Percentiles rank a stretch among this genome's conserved stretches.
Conservation (phyloP, 495 filamentous ascomycete genomes). For the Chaetomium fimeti region DNA sequence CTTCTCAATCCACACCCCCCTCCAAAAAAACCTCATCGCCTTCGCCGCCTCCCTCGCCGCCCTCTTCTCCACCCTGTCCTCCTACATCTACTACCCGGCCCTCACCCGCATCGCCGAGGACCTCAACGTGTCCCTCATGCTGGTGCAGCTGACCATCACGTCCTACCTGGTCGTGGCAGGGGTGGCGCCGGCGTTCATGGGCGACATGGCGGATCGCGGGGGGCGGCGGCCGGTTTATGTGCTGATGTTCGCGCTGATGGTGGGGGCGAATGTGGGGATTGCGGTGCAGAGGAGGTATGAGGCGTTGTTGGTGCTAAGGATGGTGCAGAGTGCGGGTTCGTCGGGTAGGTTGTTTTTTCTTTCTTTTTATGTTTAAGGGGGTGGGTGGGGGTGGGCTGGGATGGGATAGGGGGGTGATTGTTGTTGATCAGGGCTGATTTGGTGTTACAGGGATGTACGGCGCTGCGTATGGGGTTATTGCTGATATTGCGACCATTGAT, state of each 20-base stretch:
- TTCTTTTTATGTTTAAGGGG: conserved; percentile 19
- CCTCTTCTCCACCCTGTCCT: conserved; percentile 19
- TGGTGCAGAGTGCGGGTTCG: conserved; percentile 51
- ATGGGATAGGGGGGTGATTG: no score
- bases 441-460: conserved; percentile 23
- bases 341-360: conserved; percentile 32
- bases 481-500: conserved; percentile 46
- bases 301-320: conserved; percentile 50
- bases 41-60: conserved; percentile 13
- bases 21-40: conserved; percentile 9
- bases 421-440: no score
- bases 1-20: conserved; percentile 10
- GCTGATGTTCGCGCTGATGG: conserved; percentile 46
- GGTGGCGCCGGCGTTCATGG: conserved; percentile 50
- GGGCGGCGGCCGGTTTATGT: conserved; percentile 54
- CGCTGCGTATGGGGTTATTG: conserved; percentile 49
- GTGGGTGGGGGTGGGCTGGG: no score
- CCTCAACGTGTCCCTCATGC: conserved; percentile 44
- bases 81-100: conserved; percentile 62
- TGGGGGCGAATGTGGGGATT: conserved; percentile 52
- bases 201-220: conserved; percentile 47
- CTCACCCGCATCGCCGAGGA: conserved; percentile 47
- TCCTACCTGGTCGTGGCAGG: conserved; percentile 50
- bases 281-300: conserved; percentile 50
- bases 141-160: conserved; percentile 56